phyloP scores from a whole-genome alignment of 2,329 filamentous ascomycete species.

The Geosmithia putterillii region DNA sequence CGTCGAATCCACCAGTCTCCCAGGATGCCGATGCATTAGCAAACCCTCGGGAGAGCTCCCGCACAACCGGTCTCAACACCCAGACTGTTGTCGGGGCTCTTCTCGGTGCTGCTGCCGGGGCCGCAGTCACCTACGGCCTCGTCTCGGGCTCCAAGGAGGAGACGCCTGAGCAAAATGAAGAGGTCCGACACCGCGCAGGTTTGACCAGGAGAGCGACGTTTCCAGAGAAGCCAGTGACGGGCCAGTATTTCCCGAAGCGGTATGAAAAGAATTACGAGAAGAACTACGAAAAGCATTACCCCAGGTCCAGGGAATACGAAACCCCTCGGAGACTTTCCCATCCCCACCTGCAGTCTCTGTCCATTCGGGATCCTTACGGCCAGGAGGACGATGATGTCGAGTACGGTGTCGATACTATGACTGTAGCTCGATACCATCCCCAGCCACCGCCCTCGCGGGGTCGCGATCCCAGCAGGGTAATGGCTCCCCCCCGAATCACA shows the following conservation, averaged over 20 bases:
- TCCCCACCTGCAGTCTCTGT: background rate
- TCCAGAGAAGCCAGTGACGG: constrained; percentile 2
- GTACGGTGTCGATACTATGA: constrained; percentile 1
- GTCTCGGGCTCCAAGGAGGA: constrained; percentile 30
- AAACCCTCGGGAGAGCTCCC: constrained; percentile 19
- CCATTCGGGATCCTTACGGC: background rate
- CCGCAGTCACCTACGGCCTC: constrained; percentile 57
- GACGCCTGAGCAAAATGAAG: background rate
- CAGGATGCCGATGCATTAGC: constrained; percentile 6
- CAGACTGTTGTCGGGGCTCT: constrained; percentile 63
- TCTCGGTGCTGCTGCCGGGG: constrained; percentile 62
- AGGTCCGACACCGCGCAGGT: background rate
- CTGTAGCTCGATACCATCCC: background rate
- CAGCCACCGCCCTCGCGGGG: background rate
- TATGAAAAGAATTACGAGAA: background rate
- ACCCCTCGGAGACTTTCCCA: constrained; percentile 1
- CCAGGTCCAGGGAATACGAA: background rate
- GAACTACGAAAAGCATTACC: background rate
- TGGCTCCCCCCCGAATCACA: constrained; percentile 2
- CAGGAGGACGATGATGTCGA: constrained; percentile 3
- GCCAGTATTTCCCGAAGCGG: background rate
- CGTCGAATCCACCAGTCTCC: background rate
- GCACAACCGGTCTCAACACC: constrained; percentile 32
- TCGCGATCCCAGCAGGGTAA: background rate
- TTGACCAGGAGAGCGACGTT: constrained; percentile 2